These are phyloP conservation scores for Biscutella auriculata DNA, from an alignment of 441 rosid genomes.

Conservation along the genomic window DNA sequence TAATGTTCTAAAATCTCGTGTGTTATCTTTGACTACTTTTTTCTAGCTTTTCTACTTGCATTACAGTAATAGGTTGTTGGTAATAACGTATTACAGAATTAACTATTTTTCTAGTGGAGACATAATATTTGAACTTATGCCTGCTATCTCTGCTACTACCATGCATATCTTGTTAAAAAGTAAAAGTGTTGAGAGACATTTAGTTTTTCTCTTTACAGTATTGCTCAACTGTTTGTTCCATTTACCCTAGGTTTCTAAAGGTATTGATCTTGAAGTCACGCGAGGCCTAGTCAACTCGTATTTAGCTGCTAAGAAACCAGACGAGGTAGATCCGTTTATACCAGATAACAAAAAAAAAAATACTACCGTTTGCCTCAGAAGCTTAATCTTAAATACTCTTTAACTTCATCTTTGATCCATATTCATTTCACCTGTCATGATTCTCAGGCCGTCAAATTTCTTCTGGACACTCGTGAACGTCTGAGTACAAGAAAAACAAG, in stretches of 20 bases:
- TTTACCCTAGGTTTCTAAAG: slow-evolving; percentile 44
- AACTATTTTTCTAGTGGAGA: neutral
- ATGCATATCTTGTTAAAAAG: neutral
- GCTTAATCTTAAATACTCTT: neutral
- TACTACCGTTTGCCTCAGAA: neutral
- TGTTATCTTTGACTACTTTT: neutral
- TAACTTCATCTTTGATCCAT: neutral
- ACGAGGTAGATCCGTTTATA: slow-evolving; percentile 42
- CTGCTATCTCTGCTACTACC: neutral
- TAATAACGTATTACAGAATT: too few relatives aligned
- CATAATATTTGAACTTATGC: neutral
- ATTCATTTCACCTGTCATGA: neutral
- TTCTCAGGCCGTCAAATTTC: slow-evolving; percentile 66
- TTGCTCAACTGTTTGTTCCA: neutral
- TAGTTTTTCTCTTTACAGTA: neutral
- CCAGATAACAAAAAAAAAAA: neutral
- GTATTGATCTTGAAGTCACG: slow-evolving; percentile 60
- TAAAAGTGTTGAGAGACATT: neutral
- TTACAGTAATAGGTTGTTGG: too few relatives aligned
- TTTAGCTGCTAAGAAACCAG: slow-evolving; percentile 86
- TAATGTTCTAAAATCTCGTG: slow-evolving; percentile 15
- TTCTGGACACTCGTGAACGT: slow-evolving; percentile 47
- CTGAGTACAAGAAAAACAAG: slow-evolving; percentile 32
- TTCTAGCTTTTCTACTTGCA: neutral
- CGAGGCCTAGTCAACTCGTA: slow-evolving; percentile 68